Evolutionary conservation across 1,139 yeast genomes (phyloP), one percentile per base, ranked within the genome.

Genomic region (Hansenula lynferdii): DNA sequence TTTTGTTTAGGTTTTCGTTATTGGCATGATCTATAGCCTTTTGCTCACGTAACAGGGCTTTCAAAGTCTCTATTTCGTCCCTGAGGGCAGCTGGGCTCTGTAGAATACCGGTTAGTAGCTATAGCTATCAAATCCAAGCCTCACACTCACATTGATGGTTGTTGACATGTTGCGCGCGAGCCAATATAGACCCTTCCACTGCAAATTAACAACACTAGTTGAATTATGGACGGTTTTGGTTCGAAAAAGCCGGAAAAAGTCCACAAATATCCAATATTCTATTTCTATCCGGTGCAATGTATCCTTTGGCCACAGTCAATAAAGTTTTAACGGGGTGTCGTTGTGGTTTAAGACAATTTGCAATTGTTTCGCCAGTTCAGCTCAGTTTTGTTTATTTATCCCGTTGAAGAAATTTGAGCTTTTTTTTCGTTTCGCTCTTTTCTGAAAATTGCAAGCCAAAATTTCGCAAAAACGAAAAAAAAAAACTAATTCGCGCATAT

Each of bases 11-110:
- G 17, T 34, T 36, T 17, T 52, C 57, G 18, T 45, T 48, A 14
- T 45, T 34, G 17, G 40, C 38, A 31, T 42, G 41, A 15, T 40
- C 42, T 6, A 41, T 16, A 2, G 41, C 31, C 34, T 49, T 49
- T 24, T 44, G 44, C 12, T 53, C 55, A 31, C 47, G 51, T 11
- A 51, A 19, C 3, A 42, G 40, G 9, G 42, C 43, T 23, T 43
- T 50, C 38, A 53, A 31, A 37, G 46, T 49, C 23, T 53, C 54
- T 6, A 53, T 37, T 33, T 53, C 57, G 12, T 51, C 56, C 33
- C 48, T 47, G 10, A 50, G 17, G 20, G 43, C 32, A 12, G 39
- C 41, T 4, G 45, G 46, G 24, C 19, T 18, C 31, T 28, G 11
- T 18, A 4, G 5, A n/a, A 15, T 15, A 5, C 14, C 19, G 14